Percentiles rank a stretch among this genome's conserved stretches.
These are phyloP conservation scores for Cryphonectria naterciae DNA, from an alignment of 2,329 filamentous ascomycete species.

Conservation along the genomic window DNA sequence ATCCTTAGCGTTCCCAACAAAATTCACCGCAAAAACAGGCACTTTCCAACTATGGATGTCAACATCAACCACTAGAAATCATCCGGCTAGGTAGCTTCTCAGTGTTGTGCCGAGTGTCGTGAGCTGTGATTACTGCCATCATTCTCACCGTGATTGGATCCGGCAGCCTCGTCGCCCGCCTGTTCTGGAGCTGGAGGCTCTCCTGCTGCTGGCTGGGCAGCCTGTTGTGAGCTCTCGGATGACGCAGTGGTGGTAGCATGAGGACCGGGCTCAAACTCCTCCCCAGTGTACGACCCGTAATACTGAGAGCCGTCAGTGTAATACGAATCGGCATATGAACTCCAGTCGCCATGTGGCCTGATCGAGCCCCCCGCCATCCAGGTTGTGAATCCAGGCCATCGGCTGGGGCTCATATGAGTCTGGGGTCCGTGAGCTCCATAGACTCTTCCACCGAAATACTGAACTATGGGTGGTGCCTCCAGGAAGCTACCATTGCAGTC, in stretches of 20 bases:
- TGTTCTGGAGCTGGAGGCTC: not conserved
- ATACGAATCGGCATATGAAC: not conserved
- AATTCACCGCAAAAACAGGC: not conserved
- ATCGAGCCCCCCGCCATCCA: constrained; percentile 4
- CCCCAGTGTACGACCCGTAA: not conserved
- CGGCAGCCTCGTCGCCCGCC: not conserved
- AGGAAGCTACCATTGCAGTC: not conserved
- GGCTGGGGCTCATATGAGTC: not conserved
- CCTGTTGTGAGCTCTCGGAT: not conserved
- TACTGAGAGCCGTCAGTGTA: not conserved
- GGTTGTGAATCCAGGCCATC: not conserved
- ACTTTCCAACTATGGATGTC: not conserved
- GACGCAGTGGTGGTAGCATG: not conserved
- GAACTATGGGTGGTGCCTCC: not conserved
- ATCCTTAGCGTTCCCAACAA: not conserved
- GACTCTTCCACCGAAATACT: not conserved
- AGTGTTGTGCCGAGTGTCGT: not conserved
- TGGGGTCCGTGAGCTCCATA: not conserved
- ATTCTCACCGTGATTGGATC: not conserved
- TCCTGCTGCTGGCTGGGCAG: not conserved
- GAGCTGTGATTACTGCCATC: not conserved
- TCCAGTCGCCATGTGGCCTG: not conserved
- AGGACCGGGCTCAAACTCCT: not conserved
- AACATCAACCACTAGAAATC: not conserved
- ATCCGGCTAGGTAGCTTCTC: not conserved